Percentiles rank a stretch among this genome's conserved stretches.
These are phyloP conservation scores for Kodamaea suecica DNA, from an alignment of 1,139 yeast species.

Conservation along the genomic window DNA sequence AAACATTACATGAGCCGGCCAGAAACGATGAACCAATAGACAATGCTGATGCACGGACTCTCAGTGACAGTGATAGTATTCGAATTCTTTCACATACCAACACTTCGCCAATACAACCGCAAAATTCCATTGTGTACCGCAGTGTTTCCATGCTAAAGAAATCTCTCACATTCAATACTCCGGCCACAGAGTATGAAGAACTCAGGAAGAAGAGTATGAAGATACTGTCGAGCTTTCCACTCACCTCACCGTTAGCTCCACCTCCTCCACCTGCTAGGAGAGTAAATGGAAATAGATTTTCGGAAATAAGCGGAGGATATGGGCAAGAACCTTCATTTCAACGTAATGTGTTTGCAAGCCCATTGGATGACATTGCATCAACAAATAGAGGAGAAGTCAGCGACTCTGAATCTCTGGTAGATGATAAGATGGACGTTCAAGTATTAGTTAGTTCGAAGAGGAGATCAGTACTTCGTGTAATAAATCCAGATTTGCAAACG, in stretches of 20 bases:
- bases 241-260: background rate
- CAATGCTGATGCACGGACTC: slow-evolving; percentile 3
- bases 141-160: slow-evolving; percentile 23
- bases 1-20: slow-evolving; percentile 20
- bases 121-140: slow-evolving; percentile 17
- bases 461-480: slow-evolving; percentile 57
- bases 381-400: slow-evolving; percentile 10
- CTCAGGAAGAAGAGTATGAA: slow-evolving; percentile 1
- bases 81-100: background rate
- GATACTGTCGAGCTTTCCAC: background rate
- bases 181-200: slow-evolving; percentile 8
- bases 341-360: slow-evolving; percentile 7
- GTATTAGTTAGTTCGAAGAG: slow-evolving; percentile 72
- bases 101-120: slow-evolving; percentile 14
- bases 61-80: slow-evolving; percentile 1
- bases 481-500: slow-evolving; percentile 54
- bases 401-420: slow-evolving; percentile 28
- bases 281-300: background rate
- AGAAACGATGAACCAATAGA: background rate
- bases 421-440: slow-evolving; percentile 62
- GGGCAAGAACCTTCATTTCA: background rate
- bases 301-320: background rate
- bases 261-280: background rate
- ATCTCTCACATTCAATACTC: slow-evolving; percentile 20
- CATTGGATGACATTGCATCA: slow-evolving; percentile 3